Evolutionary conservation across 306 rosid genomes (phyloP).

Genomic region (Lagenaria siceraria): DNA sequence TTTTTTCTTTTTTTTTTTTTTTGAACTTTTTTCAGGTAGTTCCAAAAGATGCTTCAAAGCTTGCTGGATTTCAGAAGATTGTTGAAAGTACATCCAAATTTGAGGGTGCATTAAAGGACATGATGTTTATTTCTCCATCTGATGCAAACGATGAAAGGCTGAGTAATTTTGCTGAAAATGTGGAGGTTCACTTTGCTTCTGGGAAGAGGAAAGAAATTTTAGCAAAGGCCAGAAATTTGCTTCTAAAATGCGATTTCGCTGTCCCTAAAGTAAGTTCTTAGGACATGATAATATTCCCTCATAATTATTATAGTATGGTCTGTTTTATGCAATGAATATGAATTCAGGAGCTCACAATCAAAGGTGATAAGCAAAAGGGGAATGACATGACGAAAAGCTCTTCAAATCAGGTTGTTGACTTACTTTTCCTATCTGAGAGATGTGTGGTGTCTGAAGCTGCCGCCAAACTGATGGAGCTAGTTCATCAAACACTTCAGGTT

Average conservation of each 20-base stretch:
- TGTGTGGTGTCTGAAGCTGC: constrained; percentile 84
- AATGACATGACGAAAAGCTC: constrained; percentile 22
- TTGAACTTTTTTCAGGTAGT: constrained; percentile 51
- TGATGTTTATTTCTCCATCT: constrained; percentile 59
- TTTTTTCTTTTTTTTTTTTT: too few species aligned
- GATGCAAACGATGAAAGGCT: constrained; percentile 53
- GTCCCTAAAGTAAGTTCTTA: constrained; percentile 50
- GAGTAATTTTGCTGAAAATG: constrained; percentile 73
- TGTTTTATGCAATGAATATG: constrained; percentile 13
- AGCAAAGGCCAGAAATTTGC: constrained; percentile 72
- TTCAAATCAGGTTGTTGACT: constrained; percentile 47
- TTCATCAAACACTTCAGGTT: constrained; percentile 85
- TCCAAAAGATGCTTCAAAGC: constrained; percentile 92
- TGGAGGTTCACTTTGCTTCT: constrained; percentile 95
- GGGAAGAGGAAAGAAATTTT: constrained; percentile 77
- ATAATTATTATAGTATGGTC: constrained; percentile 9
- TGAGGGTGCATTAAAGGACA: constrained; percentile 55
- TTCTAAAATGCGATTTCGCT: constrained; percentile 70
- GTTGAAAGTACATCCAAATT: constrained; percentile 50
- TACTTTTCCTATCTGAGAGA: constrained; percentile 72
- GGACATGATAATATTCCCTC: constrained; percentile 7
- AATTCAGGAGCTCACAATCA: constrained; percentile 46
- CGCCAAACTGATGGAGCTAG: constrained; percentile 56
- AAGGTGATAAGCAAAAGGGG: constrained; percentile 32
- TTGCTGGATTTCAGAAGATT: constrained; percentile 76